Evolutionary conservation across 371 early-diverging fungal species (phyloP), one percentile per base, ranked within the genome.

Genomic region (Zancudomyces culisetae): DNA sequence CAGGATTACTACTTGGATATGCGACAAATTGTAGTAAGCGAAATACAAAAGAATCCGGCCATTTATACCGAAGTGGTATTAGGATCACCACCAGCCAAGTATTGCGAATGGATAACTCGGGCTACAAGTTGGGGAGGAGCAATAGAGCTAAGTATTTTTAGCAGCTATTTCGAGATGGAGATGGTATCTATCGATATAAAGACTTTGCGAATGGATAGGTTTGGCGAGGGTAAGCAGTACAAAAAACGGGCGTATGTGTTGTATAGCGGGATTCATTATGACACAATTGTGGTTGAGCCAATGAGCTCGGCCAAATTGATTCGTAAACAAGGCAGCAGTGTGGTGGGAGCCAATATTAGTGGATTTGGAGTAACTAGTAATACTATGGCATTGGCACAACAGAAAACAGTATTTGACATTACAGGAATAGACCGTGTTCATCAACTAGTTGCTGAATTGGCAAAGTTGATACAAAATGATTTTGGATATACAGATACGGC

Each of bases 71-170:
- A 60, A 35, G 76, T 70, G 8, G 58, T 74, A 0, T 62, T 78
- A 20, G 77, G 74, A 0, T 49, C 49, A 19, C 40, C 61, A 0
- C 39, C 45, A 12, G 28, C 53, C 10, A 64, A 63, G 41, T 80
- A 80, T 59, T 46, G 57, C 39, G 23, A 43, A n/a, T 77, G 79
- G 78, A 77, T 81, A 26, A 19, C 43, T 51, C 43, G 62, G 39
- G 48, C 61, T 2, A 35, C 51, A 15, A 62, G 66, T 54, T 81
- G 81, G 81, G 81, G 81, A 51, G 81, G 81, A n/a, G 81, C 74
- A 8, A 76, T 81, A 41, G 81, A 78, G 49, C 59, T 78, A 52
- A 60, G 69, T 0, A 60, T 70, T 2, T 49, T 67, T 23, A 57
- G 65, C 42, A 18, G 51, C 4, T 28, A 29, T 41, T 74, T 64